These are phyloP conservation scores for Agrocybe praecox DNA, from an alignment of 768 basidiomycete species.

Conservation along the genomic window DNA sequence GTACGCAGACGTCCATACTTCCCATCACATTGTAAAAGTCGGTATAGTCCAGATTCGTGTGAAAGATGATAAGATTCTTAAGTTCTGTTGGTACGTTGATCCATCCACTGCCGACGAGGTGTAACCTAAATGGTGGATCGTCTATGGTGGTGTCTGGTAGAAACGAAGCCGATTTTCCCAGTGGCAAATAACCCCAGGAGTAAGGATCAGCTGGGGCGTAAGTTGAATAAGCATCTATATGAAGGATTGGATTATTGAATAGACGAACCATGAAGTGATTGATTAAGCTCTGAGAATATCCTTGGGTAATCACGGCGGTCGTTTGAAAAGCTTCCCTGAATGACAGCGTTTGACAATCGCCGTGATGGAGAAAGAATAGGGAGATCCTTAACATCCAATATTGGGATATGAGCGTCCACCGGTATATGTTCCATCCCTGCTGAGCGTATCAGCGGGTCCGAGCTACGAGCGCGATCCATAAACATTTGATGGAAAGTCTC, in stretches of 20 bases:
- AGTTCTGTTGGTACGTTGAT: slow-evolving; percentile 9
- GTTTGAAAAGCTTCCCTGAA: slow-evolving; percentile 6
- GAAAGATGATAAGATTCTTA: slow-evolving; percentile 9
- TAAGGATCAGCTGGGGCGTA: slow-evolving; percentile 2
- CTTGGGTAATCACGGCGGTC: slow-evolving; percentile 5
- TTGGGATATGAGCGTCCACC: slow-evolving; percentile 6
- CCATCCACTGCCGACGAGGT: slow-evolving; percentile 10
- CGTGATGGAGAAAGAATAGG: slow-evolving; percentile 3
- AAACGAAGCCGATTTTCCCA: neutral
- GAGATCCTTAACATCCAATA: slow-evolving; percentile 3
- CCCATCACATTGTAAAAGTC: slow-evolving; percentile 12
- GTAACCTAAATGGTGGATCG: slow-evolving; percentile 6
- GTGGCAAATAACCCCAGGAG: slow-evolving; percentile 9
- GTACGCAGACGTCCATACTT: slow-evolving; percentile 11
- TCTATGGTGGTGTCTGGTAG: slow-evolving; percentile 1
- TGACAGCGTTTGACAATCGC: slow-evolving; percentile 7
- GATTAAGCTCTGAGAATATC: slow-evolving; percentile 4
- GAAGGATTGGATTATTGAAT: neutral
- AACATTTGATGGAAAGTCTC: slow-evolving; percentile 1
- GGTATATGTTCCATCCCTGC: slow-evolving; percentile 11
- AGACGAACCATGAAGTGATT: slow-evolving; percentile 1
- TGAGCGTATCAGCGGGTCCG: neutral
- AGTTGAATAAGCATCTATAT: neutral
- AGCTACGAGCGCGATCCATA: slow-evolving; percentile 1
- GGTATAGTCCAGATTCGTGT: slow-evolving; percentile 6